phyloP scores from a whole-genome alignment of 2,329 filamentous ascomycete genomes.

The Fusarium burgessii region DNA sequence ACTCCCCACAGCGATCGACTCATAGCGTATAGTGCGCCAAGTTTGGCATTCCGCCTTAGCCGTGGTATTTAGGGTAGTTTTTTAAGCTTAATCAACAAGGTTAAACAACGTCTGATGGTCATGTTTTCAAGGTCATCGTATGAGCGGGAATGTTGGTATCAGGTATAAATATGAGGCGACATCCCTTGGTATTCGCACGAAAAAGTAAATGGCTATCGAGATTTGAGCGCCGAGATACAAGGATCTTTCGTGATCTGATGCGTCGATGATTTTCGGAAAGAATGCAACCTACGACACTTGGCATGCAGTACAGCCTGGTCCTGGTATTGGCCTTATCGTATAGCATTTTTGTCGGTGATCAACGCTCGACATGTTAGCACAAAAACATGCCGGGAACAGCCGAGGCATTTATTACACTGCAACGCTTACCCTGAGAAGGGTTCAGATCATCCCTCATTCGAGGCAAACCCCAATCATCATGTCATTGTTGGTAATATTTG shows the following conservation, averaged over 20 bases:
- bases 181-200: not conserved
- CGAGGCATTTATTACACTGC: not conserved
- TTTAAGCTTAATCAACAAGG: conserved; percentile 33
- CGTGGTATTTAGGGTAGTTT: conserved; percentile 1
- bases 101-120: conserved; percentile 14
- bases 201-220: not conserved
- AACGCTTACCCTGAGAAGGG: not conserved
- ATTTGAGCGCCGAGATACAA: not conserved
- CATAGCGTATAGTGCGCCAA: conserved; percentile 9
- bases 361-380: not conserved
- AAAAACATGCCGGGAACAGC: conserved; percentile 6
- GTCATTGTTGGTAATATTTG: not conserved
- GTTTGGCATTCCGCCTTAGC: conserved; percentile 27
- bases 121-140: not conserved
- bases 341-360: not conserved
- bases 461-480: not conserved
- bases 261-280: conserved; percentile 3
- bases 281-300: conserved; percentile 8
- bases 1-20: conserved; percentile 20
- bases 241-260: not conserved
- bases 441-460: conserved; percentile 1
- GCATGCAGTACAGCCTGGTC: not conserved
- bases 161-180: not conserved
- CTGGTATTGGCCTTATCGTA: not conserved
- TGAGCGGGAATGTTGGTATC: not conserved